Evolutionary conservation across 805 yeast species (phyloP), one percentile per base, ranked within the genome.

Genomic region (Pichia deserticola): DNA sequence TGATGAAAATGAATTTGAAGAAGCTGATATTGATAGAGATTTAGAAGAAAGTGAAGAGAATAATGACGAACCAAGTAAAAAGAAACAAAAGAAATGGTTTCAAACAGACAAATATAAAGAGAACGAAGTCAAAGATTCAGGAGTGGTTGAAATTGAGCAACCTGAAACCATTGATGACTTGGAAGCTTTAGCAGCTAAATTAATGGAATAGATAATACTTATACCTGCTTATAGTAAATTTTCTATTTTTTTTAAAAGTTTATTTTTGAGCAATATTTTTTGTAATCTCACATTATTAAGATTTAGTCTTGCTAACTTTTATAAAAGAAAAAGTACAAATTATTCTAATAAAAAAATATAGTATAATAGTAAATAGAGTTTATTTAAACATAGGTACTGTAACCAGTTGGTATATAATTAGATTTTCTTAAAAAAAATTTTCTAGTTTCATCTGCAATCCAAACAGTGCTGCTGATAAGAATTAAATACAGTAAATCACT

Each of bases 101-200:
- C 72, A 74, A 55, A 67, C 64, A 48, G 67, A 66, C 42, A 57
- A 59, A 5, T 52, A 54, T 25, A 58, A 57, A 41, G 51, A 55
- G 35, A 52, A 52, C 10, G 60, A 56, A 36, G 58, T 54, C 25
- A 54, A 54, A 11, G 58, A 63, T 25, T 63, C 63, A 9, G 60
- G 64, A 9, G 69, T 85, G 43, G 71, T 86, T 52, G 96, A 90
- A 69, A 73, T 87, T 42, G 95, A 87, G 58, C 87, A 82, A 59
- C 97, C 97, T 13, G 86, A 88, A 60, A 86, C 96, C 15, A 73
- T 93, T 64, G 97, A 89, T 66, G 99, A 93, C 62, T 76, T 93
- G 67, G 99, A 93, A 73, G 89, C 95, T 45, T 77, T 88, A 70
- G 83, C 96, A 3, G 76, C 73, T 42, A 70, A 71, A 56, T 73